These are phyloP conservation scores for Lycium ferocissimum DNA, from an alignment of 257 asterid genomes.

Conservation along the genomic window DNA sequence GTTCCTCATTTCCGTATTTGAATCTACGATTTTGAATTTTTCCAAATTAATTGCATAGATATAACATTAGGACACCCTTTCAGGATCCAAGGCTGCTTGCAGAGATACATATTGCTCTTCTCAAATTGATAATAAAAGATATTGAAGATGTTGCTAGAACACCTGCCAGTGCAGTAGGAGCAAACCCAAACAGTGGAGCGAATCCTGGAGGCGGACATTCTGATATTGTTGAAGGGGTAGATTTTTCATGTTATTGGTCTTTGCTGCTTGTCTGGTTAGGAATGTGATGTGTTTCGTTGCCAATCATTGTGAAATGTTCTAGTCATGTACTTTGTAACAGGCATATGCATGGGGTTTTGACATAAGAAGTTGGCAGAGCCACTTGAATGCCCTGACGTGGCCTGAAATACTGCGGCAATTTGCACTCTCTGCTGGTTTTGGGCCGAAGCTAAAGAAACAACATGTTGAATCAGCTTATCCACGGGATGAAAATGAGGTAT, in stretches of 20 bases:
- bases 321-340: conserved; percentile 50
- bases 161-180: conserved; percentile 49
- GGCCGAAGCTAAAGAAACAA: conserved; percentile 74
- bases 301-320: conserved; percentile 33
- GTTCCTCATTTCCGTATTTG: conserved; percentile 34
- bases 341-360: conserved; percentile 96
- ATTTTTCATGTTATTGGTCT: conserved; percentile 30
- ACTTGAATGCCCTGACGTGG: conserved; percentile 85
- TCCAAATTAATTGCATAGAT: conserved; percentile 22
- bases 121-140: conserved; percentile 74
- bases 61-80: conserved; percentile 23
- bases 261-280: conserved; percentile 27
- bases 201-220: conserved; percentile 83
- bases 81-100: conserved; percentile 89
- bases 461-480: conserved; percentile 42
- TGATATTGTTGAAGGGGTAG: conserved; percentile 86
- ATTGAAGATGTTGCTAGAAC: conserved; percentile 84
- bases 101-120: conserved; percentile 82
- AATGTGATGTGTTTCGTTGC: conserved; percentile 10
- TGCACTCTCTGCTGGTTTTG: conserved; percentile 92
- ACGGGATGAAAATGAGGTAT: conserved; percentile 73
- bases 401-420: conserved; percentile 93
- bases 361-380: conserved; percentile 78
- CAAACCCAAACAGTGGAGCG: conserved; percentile 62
- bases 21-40: conserved; percentile 20